phyloP scores from a whole-genome alignment of 305 asterid species.

The Fraxinus baroniana region DNA sequence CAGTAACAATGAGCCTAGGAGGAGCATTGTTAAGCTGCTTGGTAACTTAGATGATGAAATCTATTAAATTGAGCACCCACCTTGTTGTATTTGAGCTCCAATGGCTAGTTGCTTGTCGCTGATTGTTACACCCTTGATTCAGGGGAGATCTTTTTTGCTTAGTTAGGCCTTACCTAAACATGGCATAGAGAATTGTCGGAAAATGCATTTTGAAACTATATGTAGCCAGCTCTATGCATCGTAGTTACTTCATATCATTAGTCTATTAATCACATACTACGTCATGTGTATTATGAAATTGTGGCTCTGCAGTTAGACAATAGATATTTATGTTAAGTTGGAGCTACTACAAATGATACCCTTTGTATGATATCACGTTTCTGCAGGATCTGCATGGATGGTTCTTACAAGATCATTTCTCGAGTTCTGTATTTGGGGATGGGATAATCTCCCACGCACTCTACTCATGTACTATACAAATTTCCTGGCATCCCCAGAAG shows the following conservation, averaged over 20 bases:
- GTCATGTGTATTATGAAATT: neutral
- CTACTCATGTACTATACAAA: conserved; percentile 91
- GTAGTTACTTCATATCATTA: neutral
- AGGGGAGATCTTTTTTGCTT: neutral
- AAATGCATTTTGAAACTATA: neutral
- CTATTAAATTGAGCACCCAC: neutral
- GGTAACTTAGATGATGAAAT: neutral
- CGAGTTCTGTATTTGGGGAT: conserved; percentile 92
- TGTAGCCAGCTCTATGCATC: neutral
- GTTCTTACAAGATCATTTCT: conserved; percentile 80
- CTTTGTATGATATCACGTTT: neutral
- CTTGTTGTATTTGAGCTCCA: neutral
- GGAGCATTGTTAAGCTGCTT: neutral
- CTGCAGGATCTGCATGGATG: conserved; percentile 75
- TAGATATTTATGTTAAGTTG: neutral
- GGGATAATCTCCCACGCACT: conserved; percentile 97
- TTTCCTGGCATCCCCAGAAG: conserved; percentile 74
- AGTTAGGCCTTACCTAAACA: neutral
- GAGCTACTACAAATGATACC: neutral
- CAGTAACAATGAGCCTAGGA: neutral
- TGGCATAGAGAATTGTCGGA: neutral
- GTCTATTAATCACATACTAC: neutral
- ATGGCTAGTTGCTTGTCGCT: neutral
- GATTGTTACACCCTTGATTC: neutral
- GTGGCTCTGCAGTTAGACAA: neutral